These are phyloP conservation scores for Raphanus sativus DNA, from an alignment of 345 rosid genomes.

Conservation along the genomic window DNA sequence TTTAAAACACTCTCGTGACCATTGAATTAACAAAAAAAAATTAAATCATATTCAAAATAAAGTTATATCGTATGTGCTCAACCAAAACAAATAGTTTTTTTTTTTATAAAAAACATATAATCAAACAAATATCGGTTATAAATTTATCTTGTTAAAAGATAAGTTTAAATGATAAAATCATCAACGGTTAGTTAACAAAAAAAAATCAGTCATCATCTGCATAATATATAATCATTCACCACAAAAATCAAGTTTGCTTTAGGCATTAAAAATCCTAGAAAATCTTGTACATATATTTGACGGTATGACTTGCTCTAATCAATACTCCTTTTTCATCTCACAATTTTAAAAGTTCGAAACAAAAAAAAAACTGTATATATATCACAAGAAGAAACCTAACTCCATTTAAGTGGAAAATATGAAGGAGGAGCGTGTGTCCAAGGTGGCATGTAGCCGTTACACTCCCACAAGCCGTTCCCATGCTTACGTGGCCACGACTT, in stretches of 20 bases:
- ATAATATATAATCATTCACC: too few species aligned
- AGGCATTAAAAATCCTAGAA: too few species aligned
- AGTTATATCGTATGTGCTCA: too few species aligned
- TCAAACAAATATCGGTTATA: too few species aligned
- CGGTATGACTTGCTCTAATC: background rate
- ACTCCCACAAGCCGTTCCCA: constrained; percentile 20
- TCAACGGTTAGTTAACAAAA: background rate
- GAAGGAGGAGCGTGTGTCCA: constrained; percentile 38
- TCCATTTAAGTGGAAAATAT: background rate
- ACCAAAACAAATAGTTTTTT: background rate
- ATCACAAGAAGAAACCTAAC: background rate
- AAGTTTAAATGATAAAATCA: background rate
- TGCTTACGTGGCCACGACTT: constrained; percentile 31
- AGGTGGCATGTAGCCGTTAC: constrained; percentile 43
- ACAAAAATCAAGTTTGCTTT: too few species aligned
- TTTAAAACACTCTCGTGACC: too few species aligned
- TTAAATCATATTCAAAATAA: background rate
- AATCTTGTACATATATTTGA: background rate
- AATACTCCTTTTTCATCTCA: background rate
- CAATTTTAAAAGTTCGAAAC: background rate
- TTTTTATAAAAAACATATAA: too few species aligned
- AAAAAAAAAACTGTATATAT: background rate
- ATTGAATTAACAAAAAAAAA: too few species aligned
- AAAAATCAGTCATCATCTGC: too few species aligned
- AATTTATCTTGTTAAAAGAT: background rate